Evolutionary conservation across 2,329 filamentous ascomycete genomes (phyloP), one percentile per base, ranked within the genome.

Genomic region (Botrytis tulipae): DNA sequence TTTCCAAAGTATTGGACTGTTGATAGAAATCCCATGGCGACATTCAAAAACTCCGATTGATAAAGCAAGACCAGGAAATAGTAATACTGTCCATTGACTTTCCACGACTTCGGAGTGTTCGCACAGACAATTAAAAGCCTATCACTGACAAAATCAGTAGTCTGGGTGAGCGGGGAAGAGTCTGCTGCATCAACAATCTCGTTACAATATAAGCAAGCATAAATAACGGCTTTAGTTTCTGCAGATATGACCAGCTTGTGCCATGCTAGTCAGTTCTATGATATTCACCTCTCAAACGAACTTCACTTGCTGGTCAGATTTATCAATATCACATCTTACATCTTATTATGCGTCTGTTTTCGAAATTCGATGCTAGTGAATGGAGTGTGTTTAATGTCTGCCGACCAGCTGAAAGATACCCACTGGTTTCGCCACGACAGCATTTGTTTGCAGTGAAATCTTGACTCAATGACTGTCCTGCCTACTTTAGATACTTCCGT

Each of bases 341-440:
- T n/a, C 25, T 54, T 54, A 25, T n/a, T 3, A 4, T 54, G n/a
- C 48, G 12, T 5, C 48, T 54, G 0, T 54, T 54, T 54, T 54
- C 10, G 25, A 54, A n/a, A n/a, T n/a, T n/a, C 0, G 25, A 54
- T 54, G 48, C 48, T 54, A 54, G 25, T n/a, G 25, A n/a, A 16
- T 16, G 48, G 16, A 14, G 12, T 4, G 1, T 16, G 12, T 16
- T 5, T 14, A 7, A 51, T 51, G 1, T 51, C 48, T 51, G 25
- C 1, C 48, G 12, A 51, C n/a, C 1, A 12, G 12, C 48, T n/a
- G 10, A 51, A 14, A n/a, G 4, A n/a, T n/a, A n/a, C 5, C 4
- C 4, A n/a, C 7, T n/a, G 25, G 25, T n/a, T 0, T 25, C 5
- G 25, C 12, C 12, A 54, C 10, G 4, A 54, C 6, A n/a, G 0